Base-by-base conservation (phyloP, 768 basidiomycete species). In the Hygrophorus pudorinus region DNA sequence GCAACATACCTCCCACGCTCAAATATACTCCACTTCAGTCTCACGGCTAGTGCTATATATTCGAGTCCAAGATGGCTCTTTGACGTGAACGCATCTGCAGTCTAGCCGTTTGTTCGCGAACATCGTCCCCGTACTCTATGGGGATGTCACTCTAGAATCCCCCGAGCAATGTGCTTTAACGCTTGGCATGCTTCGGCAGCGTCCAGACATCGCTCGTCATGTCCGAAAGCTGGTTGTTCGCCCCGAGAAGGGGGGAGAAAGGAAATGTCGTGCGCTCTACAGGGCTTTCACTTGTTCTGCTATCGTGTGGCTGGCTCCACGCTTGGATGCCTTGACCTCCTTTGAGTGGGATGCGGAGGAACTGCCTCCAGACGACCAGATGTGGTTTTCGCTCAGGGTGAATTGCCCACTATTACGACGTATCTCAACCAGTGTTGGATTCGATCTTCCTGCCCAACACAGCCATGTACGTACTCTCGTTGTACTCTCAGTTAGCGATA, bases 291-390 rank as follows among this genome's bases (percentile, higher is more conserved):
- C 75, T 5, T 79, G 79, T n/a, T 57, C 63, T 13, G 70, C 78
- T 2, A 68, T 85, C 21, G 60, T 71, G 16, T 54, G 65, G 16
- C 63, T 73, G 7, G 80, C 78, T 6, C 62, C 53, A 52, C 58
- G 62, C 38, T 60, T 87, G 34, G 85, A 86, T 38, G 80, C 79
- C 14, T 68, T 88, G 32, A 62, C 67, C 21, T 75, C 66, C 10
- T 87, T 87, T 53, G 61, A 73, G 29, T 88, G 85, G 85, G 79
- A 79, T 48, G 80, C 74, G 3, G 81, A 82, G 10, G 80, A 83
- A 56, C 65, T 78, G 28, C 74, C 79, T 12, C 72, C 70, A 28
- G 63, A 75, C 48, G 85, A 86, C 47, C 78, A 81, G 49, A 81
- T 88, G 79, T 88, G 85, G 85, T 73, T 81, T 48, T 75, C 79